Percentiles rank a stretch among this genome's conserved stretches.
phyloP scores from a whole-genome alignment of 257 asterid genomes.

The Lithospermum erythrorhizon region DNA sequence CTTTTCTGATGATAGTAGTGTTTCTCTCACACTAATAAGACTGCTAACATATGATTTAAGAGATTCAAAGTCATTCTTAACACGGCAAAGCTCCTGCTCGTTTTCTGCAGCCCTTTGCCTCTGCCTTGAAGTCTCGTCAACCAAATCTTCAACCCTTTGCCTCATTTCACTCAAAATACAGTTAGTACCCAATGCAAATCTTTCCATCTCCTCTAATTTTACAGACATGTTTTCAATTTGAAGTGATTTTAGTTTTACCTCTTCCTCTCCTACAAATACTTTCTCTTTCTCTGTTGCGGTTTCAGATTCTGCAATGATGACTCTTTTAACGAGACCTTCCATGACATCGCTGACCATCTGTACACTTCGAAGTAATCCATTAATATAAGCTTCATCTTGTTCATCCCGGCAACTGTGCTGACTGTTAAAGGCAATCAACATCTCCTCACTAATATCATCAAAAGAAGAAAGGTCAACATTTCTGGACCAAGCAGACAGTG shows the following conservation, averaged over 20 bases:
- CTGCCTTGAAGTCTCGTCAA: constrained; percentile 87
- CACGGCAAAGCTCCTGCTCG: constrained; percentile 92
- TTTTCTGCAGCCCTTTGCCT: constrained; percentile 93
- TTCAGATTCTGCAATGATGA: constrained; percentile 81
- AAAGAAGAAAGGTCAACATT: constrained; percentile 48
- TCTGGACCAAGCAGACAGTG: constrained; percentile 57
- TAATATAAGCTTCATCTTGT: constrained; percentile 53
- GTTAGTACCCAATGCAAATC: constrained; percentile 67
- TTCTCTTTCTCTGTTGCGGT: constrained; percentile 62
- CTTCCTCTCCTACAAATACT: constrained; percentile 65
- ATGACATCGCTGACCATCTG: constrained; percentile 76
- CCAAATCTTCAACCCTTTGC: constrained; percentile 96
- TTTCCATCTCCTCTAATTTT: constrained; percentile 89
- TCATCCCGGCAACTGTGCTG: constrained; percentile 47
- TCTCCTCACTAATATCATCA: constrained; percentile 38
- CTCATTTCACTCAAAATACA: constrained; percentile 77
- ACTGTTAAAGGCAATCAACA: constrained; percentile 41
- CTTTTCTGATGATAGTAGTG: constrained; percentile 92
- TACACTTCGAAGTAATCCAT: constrained; percentile 56
- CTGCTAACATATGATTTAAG: constrained; percentile 82
- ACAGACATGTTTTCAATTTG: constrained; percentile 73
- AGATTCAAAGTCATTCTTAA: constrained; percentile 82
- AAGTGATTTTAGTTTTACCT: constrained; percentile 48
- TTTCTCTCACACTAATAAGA: constrained; percentile 90
- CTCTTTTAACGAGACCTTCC: constrained; percentile 86